Base-by-base conservation (phyloP, 202 grass and related monocot genomes). In the Cymbopogon flexuosus region DNA sequence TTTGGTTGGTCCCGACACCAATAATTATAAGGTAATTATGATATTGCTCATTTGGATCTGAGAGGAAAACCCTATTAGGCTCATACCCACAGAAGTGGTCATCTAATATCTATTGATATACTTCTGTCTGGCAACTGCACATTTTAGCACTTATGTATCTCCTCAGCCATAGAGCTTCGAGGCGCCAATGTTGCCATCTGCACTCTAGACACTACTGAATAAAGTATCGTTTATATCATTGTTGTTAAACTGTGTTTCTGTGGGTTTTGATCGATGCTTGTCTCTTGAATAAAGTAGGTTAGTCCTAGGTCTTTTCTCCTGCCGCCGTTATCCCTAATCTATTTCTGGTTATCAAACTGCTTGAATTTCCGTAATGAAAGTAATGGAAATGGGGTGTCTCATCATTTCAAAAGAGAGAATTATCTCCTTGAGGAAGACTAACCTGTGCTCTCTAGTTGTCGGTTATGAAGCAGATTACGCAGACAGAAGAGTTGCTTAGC, bases 401-500 rank as follows among this genome's bases (percentile, higher is more conserved):
- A 23, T 58, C 8, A 58, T 58, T 58, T 58, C 54, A 58, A 22
- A 10, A 58, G 54, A 58, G 54, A 58, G 49, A 60, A 29, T 61
- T 29, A 29, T 18, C 10, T 52, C 13, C 22, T 79, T 14, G 46
- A 76, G 66, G 16, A 56, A 33, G 62, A 75, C 37, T 76, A 85
- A 97, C 94, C 91, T 97, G 78, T 94, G 47, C 79, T 84, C 39
- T 89, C 86, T 61, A 75, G 86, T 67, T 88, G 66, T 80, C 94
- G 84, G 24, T 97, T 90, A 62, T 89, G 87, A 43, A 97, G 91
- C 56, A 97, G 81, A 90, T 97, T 97, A 14, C 63, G 88, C 71
- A 92, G 75, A 76, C 68, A 84, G 83, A 88, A 97, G 65, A 97
- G 81, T 45, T 79, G 94, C 41, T 97, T 97, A 67, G 81, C 94